Conservation (phyloP, 768 basidiomycete genomes). For the Coprinopsis cinerea region DNA sequence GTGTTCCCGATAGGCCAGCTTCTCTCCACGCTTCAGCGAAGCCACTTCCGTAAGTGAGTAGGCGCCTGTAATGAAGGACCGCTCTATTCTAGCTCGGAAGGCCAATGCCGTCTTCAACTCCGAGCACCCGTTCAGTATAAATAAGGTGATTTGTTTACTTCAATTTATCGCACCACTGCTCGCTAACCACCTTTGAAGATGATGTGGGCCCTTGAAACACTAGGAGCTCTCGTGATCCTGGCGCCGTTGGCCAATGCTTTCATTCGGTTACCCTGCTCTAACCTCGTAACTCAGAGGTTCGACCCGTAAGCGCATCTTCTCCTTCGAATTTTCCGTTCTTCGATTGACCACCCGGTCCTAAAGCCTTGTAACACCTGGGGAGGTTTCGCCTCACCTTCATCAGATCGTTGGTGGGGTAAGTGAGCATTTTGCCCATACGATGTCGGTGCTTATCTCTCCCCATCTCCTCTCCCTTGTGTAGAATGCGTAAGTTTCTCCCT, state of each 20-base stretch:
- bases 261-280: slow-evolving; percentile 1
- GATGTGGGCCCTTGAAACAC: neutral
- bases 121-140: too few relatives aligned
- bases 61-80: too few relatives aligned
- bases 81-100: too few relatives aligned
- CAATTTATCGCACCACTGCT: neutral
- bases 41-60: too few relatives aligned
- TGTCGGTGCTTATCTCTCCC: neutral
- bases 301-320: slow-evolving; percentile 12
- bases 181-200: neutral
- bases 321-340: neutral
- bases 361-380: slow-evolving; percentile 13
- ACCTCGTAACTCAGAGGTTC: slow-evolving; percentile 7
- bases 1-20: too few relatives aligned
- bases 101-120: too few relatives aligned
- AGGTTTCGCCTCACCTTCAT: slow-evolving; percentile 16
- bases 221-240: neutral
- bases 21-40: too few relatives aligned
- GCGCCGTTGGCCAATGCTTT: neutral
- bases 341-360: neutral
- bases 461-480: neutral
- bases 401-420: slow-evolving; percentile 15
- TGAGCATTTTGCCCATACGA: neutral
- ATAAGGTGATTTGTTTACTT: too few relatives aligned
- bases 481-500: slow-evolving; percentile 10